Evolutionary conservation across 306 rosid species (phyloP).

Genomic region (Glycine soja): DNA sequence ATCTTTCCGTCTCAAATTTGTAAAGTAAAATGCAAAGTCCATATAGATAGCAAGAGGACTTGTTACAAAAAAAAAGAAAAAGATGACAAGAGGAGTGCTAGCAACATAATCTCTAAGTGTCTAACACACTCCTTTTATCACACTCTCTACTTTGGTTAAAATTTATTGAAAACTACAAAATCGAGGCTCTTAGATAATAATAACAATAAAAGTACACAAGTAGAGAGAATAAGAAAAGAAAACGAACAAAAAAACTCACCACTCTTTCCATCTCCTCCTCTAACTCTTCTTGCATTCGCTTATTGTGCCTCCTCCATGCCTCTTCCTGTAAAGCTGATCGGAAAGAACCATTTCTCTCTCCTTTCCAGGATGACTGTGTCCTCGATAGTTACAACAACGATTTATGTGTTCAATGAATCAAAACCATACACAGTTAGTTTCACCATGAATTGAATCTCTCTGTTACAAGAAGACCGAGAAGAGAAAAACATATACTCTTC

Average conservation of each 20-base stretch:
- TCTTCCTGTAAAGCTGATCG: slow-evolving; percentile 87
- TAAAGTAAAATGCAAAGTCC: slow-evolving; percentile 3
- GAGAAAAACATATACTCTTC: slow-evolving; percentile 28
- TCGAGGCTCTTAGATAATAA: background rate
- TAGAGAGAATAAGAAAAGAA: background rate
- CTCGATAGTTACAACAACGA: slow-evolving; percentile 60
- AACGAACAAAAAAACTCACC: slow-evolving; percentile 53
- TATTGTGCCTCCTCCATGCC: slow-evolving; percentile 84
- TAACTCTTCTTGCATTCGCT: slow-evolving; percentile 90
- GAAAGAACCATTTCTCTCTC: slow-evolving; percentile 61
- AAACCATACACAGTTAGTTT: slow-evolving; percentile 51
- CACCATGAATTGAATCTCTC: background rate
- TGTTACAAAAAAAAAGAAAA: too few species aligned
- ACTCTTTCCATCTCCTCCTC: slow-evolving; percentile 99
- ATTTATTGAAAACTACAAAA: too few species aligned
- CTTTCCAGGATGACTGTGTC: slow-evolving; percentile 63
- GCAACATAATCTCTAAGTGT: too few species aligned
- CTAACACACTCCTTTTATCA: too few species aligned
- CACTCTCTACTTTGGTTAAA: too few species aligned
- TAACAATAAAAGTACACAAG: background rate
- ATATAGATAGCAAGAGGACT: background rate
- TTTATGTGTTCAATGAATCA: slow-evolving; percentile 33
- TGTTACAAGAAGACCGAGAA: background rate
- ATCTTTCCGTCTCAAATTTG: slow-evolving; percentile 25
- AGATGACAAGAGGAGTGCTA: too few species aligned